phyloP scores from a whole-genome alignment of 495 filamentous ascomycete genomes.

The Xylaria curta region DNA sequence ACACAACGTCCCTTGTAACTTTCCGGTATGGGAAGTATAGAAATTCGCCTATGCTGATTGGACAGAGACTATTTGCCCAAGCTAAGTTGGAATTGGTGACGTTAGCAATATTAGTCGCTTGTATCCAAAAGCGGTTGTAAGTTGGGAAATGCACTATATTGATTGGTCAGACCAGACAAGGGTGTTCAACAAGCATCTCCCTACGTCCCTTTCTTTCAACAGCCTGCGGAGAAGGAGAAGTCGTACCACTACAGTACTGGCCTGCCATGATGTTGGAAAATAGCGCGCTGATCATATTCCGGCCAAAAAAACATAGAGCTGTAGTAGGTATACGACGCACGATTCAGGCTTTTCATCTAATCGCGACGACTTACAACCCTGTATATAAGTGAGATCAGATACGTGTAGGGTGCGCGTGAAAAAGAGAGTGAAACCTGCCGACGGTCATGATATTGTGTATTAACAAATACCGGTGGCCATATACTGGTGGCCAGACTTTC shows the following conservation, averaged over 20 bases:
- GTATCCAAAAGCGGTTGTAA: constrained; percentile 30
- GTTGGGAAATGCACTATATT: constrained; percentile 36
- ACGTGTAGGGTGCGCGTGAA: not conserved
- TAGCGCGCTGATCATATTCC: constrained; percentile 26
- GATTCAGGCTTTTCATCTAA: constrained; percentile 13
- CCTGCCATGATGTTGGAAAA: constrained; percentile 28
- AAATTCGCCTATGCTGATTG: constrained; percentile 24
- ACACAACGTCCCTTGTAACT: not conserved
- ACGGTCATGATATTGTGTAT: not conserved
- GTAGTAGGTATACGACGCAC: not conserved
- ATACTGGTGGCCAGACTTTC: not conserved
- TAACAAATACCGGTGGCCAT: not conserved
- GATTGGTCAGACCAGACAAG: constrained; percentile 23
- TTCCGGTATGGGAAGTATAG: not conserved
- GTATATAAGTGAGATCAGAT: not conserved
- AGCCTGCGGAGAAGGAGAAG: not conserved
- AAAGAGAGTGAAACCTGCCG: not conserved
- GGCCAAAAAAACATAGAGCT: not conserved
- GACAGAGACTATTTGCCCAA: constrained; percentile 30
- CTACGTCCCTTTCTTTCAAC: not conserved
- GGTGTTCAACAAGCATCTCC: constrained; percentile 2
- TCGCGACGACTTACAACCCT: not conserved
- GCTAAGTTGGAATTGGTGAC: constrained; percentile 42
- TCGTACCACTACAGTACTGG: constrained; percentile 18
- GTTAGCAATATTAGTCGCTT: constrained; percentile 35